Evolutionary conservation across 495 filamentous ascomycete genomes (phyloP).

Genomic region (Jackrogersella multiformis): DNA sequence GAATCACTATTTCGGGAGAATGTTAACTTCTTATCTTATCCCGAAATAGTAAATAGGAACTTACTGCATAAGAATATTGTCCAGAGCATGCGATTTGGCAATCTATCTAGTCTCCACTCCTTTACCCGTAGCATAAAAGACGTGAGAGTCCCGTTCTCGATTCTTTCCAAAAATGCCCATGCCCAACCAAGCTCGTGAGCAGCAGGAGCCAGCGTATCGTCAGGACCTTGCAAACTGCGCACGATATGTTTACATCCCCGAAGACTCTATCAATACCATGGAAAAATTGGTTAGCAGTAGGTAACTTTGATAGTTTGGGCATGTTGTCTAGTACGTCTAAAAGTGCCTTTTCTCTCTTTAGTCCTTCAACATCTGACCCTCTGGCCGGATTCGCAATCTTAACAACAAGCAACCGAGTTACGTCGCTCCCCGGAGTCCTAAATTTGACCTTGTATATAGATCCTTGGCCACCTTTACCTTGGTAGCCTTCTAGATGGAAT

Average conservation of each 20-base stretch:
- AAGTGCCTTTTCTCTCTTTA: not conserved
- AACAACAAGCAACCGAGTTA: not conserved
- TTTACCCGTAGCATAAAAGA: not conserved
- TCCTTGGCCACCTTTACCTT: slow-evolving; percentile 2
- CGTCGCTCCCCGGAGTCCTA: not conserved
- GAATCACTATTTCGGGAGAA: not conserved
- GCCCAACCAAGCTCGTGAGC: not conserved
- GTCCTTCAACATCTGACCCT: not conserved
- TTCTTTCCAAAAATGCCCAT: not conserved
- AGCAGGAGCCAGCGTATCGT: not conserved
- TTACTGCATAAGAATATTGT: slow-evolving; percentile 5
- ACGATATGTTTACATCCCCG: slow-evolving; percentile 8
- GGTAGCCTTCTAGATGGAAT: not conserved
- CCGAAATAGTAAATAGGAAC: not conserved
- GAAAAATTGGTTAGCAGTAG: not conserved
- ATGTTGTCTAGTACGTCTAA: not conserved
- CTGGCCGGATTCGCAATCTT: slow-evolving; percentile 11
- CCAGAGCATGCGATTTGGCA: slow-evolving; percentile 12
- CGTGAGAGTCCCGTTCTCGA: slow-evolving; percentile 6
- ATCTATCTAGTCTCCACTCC: not conserved
- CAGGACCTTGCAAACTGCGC: not conserved
- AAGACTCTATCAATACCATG: not conserved
- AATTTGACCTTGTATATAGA: slow-evolving; percentile 3
- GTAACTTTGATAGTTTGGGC: not conserved
- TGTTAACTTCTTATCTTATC: not conserved